phyloP scores from a whole-genome alignment of 768 basidiomycete species.

The Boletus barrowsii region DNA sequence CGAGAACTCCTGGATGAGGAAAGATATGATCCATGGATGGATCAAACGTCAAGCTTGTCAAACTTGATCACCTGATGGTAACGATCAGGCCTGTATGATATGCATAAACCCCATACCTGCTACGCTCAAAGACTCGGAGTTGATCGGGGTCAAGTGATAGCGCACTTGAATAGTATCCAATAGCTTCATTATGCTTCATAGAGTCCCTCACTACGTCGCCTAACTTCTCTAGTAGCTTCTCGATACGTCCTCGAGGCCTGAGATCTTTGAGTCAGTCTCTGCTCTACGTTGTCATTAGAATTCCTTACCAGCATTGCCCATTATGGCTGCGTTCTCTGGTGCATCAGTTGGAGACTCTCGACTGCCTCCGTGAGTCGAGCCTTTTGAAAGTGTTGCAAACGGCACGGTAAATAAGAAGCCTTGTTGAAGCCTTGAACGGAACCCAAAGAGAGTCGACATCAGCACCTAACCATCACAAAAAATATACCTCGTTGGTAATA shows the following conservation, averaged over 20 bases:
- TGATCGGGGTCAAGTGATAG: neutral
- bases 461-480: neutral
- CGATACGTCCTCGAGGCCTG: neutral
- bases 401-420: neutral
- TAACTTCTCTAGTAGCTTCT: neutral
- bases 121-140: neutral
- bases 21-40: neutral
- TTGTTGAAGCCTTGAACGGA: neutral
- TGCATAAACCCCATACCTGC: neutral
- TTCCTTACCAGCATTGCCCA: neutral
- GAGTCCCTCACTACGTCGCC: neutral
- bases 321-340: neutral
- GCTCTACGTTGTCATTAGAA: neutral
- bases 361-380: neutral
- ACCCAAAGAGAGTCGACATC: too few relatives aligned
- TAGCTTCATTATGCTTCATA: neutral
- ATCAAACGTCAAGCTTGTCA: too few relatives aligned
- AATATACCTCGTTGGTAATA: neutral
- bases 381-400: neutral
- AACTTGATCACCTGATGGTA: too few relatives aligned
- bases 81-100: neutral
- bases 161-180: neutral
- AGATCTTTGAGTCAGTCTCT: neutral
- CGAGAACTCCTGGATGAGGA: too few relatives aligned
- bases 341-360: too few relatives aligned